These are phyloP conservation scores for Conidiobolus incongruus DNA, from an alignment of 371 early-diverging fungal species.

Conservation along the genomic window DNA sequence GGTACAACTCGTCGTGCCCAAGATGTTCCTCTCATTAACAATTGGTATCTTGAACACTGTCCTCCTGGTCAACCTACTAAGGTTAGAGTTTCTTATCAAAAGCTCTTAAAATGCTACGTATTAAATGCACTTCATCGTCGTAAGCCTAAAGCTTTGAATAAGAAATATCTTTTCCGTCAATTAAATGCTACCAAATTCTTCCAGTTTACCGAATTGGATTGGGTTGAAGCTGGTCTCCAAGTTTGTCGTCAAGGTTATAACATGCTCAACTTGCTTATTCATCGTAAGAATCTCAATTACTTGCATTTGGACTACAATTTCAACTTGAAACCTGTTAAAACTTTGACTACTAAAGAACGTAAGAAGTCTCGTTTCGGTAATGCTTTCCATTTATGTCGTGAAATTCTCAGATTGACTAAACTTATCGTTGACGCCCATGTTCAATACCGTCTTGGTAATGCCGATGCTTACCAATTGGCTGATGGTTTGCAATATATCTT, in stretches of 20 bases:
- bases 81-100: conserved; percentile 95
- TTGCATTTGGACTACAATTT: conserved; percentile 97
- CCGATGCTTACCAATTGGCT: conserved; percentile 92
- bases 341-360: conserved; percentile 97
- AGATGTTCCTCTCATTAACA: conserved; percentile 88
- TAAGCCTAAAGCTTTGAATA: conserved; percentile 69
- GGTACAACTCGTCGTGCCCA: conserved; percentile 84
- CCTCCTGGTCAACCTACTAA: conserved; percentile 89
- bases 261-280: conserved; percentile 94
- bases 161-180: conserved; percentile 83
- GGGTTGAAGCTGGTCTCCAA: conserved; percentile 97
- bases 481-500: conserved; percentile 96
- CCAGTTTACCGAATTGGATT: conserved; percentile 92
- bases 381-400: conserved; percentile 86
- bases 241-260: conserved; percentile 96
- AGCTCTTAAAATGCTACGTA: conserved; percentile 76
- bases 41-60: conserved; percentile 93
- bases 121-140: conserved; percentile 71
- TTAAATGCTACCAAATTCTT: conserved; percentile 94
- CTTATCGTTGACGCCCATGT: conserved; percentile 93
- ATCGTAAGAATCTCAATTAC: conserved; percentile 93
- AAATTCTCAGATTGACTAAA: conserved; percentile 95
- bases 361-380: conserved; percentile 98
- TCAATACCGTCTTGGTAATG: conserved; percentile 88
- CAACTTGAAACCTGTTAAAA: conserved; percentile 92